phyloP scores from a whole-genome alignment of 148 eudicot species.

The Fallopia convolvulus region DNA sequence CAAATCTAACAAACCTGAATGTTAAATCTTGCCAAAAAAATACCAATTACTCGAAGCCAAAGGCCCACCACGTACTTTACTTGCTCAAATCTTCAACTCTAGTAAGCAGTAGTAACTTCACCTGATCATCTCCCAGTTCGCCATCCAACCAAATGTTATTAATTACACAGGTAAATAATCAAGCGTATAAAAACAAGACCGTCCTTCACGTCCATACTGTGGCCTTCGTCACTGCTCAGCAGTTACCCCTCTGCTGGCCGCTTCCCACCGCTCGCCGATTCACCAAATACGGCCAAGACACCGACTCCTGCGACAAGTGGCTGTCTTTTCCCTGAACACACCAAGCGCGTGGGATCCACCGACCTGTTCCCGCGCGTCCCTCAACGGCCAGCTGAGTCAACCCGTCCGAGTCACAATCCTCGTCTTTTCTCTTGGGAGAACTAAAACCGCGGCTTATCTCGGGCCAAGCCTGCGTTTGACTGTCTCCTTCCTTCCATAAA shows the following conservation, averaged over 20 bases:
- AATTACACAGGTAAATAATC: not conserved
- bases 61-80: not conserved
- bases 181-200: slow-evolving; percentile 2
- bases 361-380: not conserved
- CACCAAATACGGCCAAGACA: not conserved
- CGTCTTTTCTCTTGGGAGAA: slow-evolving; percentile 19
- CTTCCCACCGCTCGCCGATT: slow-evolving; percentile 6
- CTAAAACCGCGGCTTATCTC: slow-evolving; percentile 25
- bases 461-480: slow-evolving; percentile 26
- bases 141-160: not conserved
- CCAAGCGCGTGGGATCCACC: not conserved
- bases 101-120: not conserved
- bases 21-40: too few relatives aligned
- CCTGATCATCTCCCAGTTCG: not conserved
- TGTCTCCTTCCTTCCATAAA: slow-evolving; percentile 17
- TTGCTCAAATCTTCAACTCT: not conserved
- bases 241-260: not conserved
- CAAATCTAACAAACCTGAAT: too few relatives aligned
- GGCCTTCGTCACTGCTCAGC: slow-evolving; percentile 10
- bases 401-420: not conserved
- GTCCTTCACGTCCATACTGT: not conserved
- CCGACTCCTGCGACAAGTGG: slow-evolving; percentile 1
- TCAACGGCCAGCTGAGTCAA: not conserved
- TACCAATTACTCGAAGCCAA: not conserved
- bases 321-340: not conserved